Base-by-base conservation (phyloP, 805 yeast genomes). In the Vanderwaltozyma yarrowii region DNA sequence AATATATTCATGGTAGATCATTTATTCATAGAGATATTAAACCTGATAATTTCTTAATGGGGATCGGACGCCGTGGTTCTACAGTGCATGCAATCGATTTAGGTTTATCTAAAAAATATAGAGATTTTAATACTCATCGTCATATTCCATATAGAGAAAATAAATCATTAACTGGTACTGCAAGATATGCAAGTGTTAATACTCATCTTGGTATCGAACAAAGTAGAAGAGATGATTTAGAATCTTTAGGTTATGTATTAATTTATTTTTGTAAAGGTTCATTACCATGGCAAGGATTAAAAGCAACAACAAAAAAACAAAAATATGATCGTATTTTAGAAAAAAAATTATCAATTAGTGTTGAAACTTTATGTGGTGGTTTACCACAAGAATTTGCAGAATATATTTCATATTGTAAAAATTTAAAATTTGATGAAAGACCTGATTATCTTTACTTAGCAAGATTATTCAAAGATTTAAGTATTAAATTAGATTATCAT, bases 191-290 rank as follows among this genome's bases (percentile, higher is more conserved):
- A 38, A 76, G 87, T 42, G 83, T 92, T 51, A 92, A 89, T 64
- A 89, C 98, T 29, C 98, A 89, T 65, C 70, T 89, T 61, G 98
- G 98, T 38, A 83, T 89, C 51, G 98, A 89, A 62, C 98, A 89
- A 66, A 79, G 87, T 52, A 78, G 98, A 67, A 78, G 98, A 61
- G 98, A 89, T 64, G 98, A 89, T 61, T 73, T 89, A 52, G 98
- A 92, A 66, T 80, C 94, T 43, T 73, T 89, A 55, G 97, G 96
- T 38, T 89, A 89, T 60, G 97, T 89, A 36, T 71, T 92, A 54
- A 84, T 89, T 53, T 89, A 89, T 66, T 89, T 89, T 59, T 83
- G 95, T 64, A 78, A 95, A 43, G 97, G 98, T 33, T 83, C 95
- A 15, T 74, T 89, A 54, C 98, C 98, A 39, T 89, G 98, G 98